Evolutionary conservation across 73 alveolate species (phyloP).

Genomic region (Paramecium biaurelia): DNA sequence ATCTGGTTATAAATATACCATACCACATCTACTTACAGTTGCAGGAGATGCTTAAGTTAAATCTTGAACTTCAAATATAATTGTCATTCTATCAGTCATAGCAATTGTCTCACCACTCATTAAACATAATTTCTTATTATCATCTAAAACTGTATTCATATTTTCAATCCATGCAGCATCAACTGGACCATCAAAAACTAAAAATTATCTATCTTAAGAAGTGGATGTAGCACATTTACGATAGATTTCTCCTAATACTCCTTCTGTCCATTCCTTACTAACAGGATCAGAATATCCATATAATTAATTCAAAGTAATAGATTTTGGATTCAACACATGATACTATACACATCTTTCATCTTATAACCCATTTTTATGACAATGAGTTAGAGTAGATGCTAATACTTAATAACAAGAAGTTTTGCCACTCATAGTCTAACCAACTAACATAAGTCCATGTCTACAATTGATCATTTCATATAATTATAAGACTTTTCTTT

Average conservation of each 20-base stretch:
- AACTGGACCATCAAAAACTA: slow-evolving; percentile 98
- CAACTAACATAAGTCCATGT: slow-evolving; percentile 93
- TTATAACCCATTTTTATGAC: slow-evolving; percentile 54
- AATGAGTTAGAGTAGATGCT: slow-evolving; percentile 78
- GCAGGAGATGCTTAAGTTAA: slow-evolving; percentile 97
- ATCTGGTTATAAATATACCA: slow-evolving; percentile 96
- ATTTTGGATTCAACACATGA: slow-evolving; percentile 67
- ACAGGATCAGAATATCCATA: slow-evolving; percentile 78
- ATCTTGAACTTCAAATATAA: slow-evolving; percentile 92
- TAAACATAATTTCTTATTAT: slow-evolving; percentile 94
- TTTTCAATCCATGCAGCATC: slow-evolving; percentile 98
- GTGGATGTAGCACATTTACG: slow-evolving; percentile 77
- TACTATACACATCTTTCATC: slow-evolving; percentile 75
- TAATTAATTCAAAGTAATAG: slow-evolving; percentile 62
- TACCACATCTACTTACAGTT: slow-evolving; percentile 98
- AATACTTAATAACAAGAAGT: slow-evolving; percentile 86
- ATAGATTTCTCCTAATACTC: slow-evolving; percentile 73
- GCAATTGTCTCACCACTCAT: slow-evolving; percentile 92
- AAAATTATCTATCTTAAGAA: slow-evolving; percentile 61
- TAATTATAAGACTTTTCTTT: slow-evolving; percentile 83
- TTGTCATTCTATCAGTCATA: slow-evolving; percentile 92
- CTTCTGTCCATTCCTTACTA: slow-evolving; percentile 74
- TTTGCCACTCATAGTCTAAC: slow-evolving; percentile 92
- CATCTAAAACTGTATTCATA: slow-evolving; percentile 98
- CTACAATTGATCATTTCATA: slow-evolving; percentile 90